These are phyloP conservation scores for Suhomyces bribrorum DNA, from an alignment of 1,139 yeast genomes.

Conservation along the genomic window DNA sequence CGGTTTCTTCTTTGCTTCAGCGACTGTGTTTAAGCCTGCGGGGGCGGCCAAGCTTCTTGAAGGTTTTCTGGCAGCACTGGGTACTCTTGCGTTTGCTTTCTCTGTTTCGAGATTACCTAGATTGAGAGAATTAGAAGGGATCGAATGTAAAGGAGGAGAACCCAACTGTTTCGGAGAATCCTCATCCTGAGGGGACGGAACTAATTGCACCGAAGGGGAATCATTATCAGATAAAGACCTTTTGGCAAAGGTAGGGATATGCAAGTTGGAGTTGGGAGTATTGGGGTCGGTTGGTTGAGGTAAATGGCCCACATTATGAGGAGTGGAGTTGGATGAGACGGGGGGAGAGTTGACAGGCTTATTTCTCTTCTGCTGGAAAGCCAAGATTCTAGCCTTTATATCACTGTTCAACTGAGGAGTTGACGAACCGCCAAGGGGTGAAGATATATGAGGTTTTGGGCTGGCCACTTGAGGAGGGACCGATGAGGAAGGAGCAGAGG, in stretches of 20 bases:
- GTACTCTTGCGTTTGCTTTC: slow-evolving; percentile 24
- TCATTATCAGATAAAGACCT: slow-evolving; percentile 15
- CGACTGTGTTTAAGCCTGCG: slow-evolving; percentile 4
- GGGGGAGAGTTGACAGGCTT: slow-evolving; percentile 28
- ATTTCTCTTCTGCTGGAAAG: slow-evolving; percentile 68
- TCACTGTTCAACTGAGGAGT: slow-evolving; percentile 53
- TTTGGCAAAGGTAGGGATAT: slow-evolving; percentile 7
- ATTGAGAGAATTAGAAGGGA: slow-evolving; percentile 1
- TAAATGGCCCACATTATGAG: slow-evolving; percentile 3
- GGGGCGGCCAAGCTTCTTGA: neutral
- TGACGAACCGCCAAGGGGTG: slow-evolving; percentile 9
- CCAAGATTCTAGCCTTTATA: slow-evolving; percentile 72
- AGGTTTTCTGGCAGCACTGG: slow-evolving; percentile 13
- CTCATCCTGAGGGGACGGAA: slow-evolving; percentile 19
- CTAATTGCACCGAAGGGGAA: slow-evolving; percentile 9
- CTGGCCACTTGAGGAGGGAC: neutral
- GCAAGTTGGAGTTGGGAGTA: too few relatives aligned
- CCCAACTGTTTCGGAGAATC: neutral
- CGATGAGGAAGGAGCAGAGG: neutral
- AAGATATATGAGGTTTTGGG: slow-evolving; percentile 10
- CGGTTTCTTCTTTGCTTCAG: slow-evolving; percentile 40
- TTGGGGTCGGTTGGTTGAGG: slow-evolving; percentile 1
- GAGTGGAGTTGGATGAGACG: slow-evolving; percentile 20
- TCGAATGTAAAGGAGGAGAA: slow-evolving; percentile 1
- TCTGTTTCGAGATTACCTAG: slow-evolving; percentile 1